Conservation (phyloP, 441 rosid species). For the Aquilaria agallochum region DNA sequence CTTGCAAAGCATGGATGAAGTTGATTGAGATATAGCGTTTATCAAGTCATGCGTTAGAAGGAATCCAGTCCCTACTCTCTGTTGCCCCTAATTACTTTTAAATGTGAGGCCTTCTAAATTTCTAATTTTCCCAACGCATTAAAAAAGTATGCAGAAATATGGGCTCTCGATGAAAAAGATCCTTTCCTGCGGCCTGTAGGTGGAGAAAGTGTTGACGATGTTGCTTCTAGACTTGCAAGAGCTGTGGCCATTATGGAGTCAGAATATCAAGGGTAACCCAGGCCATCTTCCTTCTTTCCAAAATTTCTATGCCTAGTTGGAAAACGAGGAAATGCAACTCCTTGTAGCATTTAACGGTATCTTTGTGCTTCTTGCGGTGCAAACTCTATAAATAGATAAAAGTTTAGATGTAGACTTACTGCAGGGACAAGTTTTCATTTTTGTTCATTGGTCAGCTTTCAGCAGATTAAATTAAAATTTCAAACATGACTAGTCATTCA, state of each 20-base stretch:
- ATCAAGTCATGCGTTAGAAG: background rate
- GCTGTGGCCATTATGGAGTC: conserved; percentile 57
- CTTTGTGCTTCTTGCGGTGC: background rate
- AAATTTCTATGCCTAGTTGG: conserved; percentile 2
- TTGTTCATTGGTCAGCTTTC: background rate
- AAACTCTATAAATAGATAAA: background rate
- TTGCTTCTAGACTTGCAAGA: conserved; percentile 61
- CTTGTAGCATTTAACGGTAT: background rate
- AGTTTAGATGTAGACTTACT: too few species aligned
- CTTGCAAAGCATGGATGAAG: background rate
- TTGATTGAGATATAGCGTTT: background rate
- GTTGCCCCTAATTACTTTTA: background rate
- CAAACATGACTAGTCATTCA: background rate
- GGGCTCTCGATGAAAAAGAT: conserved; percentile 87
- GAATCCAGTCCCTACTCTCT: background rate
- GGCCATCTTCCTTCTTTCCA: background rate
- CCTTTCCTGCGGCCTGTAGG: conserved; percentile 64
- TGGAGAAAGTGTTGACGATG: conserved; percentile 91
- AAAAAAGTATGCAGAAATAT: conserved; percentile 70
- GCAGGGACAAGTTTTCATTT: background rate
- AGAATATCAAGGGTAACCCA: conserved; percentile 57
- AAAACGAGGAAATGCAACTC: background rate
- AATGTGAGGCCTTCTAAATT: background rate
- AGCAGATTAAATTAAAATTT: background rate
- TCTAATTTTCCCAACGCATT: conserved; percentile 6